Percentiles rank a stretch among this genome's conserved stretches.
phyloP scores from a whole-genome alignment of 2,329 filamentous ascomycete genomes.

The Colletotrichum noveboracense region DNA sequence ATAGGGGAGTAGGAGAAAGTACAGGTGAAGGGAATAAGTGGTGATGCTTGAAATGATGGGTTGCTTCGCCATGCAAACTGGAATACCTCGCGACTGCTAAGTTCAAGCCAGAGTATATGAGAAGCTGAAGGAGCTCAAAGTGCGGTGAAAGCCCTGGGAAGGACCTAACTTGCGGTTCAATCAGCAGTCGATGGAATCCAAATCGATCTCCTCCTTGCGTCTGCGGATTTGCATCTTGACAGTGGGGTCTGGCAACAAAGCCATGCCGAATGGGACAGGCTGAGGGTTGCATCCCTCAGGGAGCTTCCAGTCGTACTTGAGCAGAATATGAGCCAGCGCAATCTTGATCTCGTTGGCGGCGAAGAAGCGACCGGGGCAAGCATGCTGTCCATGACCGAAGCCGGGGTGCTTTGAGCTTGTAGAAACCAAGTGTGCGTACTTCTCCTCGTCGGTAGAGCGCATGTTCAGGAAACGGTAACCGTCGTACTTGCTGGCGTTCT shows the following conservation, averaged over 20 bases:
- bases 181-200: not conserved
- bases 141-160: not conserved
- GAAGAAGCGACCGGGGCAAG: constrained; percentile 44
- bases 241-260: not conserved
- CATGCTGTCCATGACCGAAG: constrained; percentile 41
- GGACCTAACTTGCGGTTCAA: not conserved
- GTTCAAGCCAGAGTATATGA: not conserved
- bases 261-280: not conserved
- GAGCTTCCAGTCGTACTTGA: constrained; percentile 34
- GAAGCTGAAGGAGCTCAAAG: not conserved
- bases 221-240: not conserved
- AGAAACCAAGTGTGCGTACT: constrained; percentile 36
- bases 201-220: constrained; percentile 2
- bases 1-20: not conserved
- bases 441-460: constrained; percentile 25
- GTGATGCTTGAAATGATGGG: not conserved
- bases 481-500: constrained; percentile 24
- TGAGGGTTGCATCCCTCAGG: not conserved
- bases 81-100: not conserved
- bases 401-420: constrained; percentile 31
- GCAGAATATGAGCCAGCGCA: constrained; percentile 31
- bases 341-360: constrained; percentile 41
- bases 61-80: not conserved
- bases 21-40: not conserved
- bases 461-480: constrained; percentile 24